Conservation (phyloP, 2,329 filamentous ascomycete species). For the Onygenales sp. region DNA sequence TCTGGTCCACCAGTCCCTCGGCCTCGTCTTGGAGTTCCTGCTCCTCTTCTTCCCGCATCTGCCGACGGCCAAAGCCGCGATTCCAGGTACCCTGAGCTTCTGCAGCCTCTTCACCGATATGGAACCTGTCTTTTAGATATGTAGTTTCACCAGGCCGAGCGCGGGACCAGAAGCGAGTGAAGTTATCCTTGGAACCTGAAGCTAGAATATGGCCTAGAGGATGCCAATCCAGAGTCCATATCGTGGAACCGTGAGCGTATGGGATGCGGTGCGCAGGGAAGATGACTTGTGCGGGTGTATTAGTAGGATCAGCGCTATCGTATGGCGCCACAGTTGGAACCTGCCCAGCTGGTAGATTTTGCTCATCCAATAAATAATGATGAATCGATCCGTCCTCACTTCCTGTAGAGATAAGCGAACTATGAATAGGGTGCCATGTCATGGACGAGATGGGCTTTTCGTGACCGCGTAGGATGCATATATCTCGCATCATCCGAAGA, state of each 20-base stretch:
- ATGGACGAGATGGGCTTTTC: slow-evolving; percentile 93
- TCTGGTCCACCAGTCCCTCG: slow-evolving; percentile 86
- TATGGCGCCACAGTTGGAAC: slow-evolving; percentile 69
- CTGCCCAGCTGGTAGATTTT: slow-evolving; percentile 69
- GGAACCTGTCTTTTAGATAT: slow-evolving; percentile 81
- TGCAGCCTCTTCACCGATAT: slow-evolving; percentile 87
- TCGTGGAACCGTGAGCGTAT: slow-evolving; percentile 85
- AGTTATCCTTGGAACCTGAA: slow-evolving; percentile 90
- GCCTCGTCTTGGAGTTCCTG: slow-evolving; percentile 88
- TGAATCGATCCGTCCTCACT: slow-evolving; percentile 82
- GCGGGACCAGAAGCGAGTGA: slow-evolving; percentile 94
- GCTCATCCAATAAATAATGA: slow-evolving; percentile 93
- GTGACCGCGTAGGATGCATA: slow-evolving; percentile 84
- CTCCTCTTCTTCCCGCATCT: slow-evolving; percentile 85
- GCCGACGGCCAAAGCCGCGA: slow-evolving; percentile 63
- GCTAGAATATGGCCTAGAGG: slow-evolving; percentile 91
- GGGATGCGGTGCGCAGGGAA: slow-evolving; percentile 80
- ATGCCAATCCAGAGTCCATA: slow-evolving; percentile 98
- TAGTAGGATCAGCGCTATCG: slow-evolving; percentile 69
- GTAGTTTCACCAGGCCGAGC: slow-evolving; percentile 79
- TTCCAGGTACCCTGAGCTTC: slow-evolving; percentile 95
- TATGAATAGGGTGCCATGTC: slow-evolving; percentile 87
- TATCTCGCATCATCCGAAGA: slow-evolving; percentile 95
- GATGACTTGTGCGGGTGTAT: slow-evolving; percentile 78
- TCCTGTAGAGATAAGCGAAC: slow-evolving; percentile 79